These are phyloP conservation scores for Solanum chaucha DNA, from an alignment of 257 asterid species.

Conservation along the genomic window DNA sequence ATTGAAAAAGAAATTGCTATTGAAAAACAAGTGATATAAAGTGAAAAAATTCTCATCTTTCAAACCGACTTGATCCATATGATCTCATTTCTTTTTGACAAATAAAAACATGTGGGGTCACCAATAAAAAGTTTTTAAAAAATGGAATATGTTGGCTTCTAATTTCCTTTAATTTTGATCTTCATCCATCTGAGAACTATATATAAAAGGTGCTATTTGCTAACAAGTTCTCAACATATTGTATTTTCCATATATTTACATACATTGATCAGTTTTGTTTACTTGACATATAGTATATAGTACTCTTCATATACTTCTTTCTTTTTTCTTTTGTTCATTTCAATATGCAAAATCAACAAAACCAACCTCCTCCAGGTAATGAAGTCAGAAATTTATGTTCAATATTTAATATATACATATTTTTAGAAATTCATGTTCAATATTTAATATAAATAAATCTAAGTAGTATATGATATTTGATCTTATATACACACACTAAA, in stretches of 20 bases:
- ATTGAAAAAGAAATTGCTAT: not conserved
- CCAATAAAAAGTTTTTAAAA: not conserved
- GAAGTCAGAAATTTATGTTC: not conserved
- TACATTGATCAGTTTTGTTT: not conserved
- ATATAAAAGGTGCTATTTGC: not conserved
- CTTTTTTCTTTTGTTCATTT: not conserved
- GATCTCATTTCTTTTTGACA: not conserved
- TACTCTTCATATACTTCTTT: not conserved
- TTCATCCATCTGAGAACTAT: not conserved
- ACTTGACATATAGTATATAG: not conserved
- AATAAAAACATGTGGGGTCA: not conserved
- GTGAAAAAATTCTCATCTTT: not conserved
- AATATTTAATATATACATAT: not conserved
- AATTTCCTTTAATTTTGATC: not conserved
- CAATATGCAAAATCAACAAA: conserved; percentile 34
- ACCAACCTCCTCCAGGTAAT: conserved; percentile 34
- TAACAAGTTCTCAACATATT: not conserved
- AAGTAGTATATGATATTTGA: not conserved
- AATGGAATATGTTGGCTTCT: not conserved
- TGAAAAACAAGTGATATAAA: not conserved
- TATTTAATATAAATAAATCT: not conserved
- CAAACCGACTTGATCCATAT: not conserved
- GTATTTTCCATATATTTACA: not conserved
- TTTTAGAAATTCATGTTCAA: not conserved
- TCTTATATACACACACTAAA: not conserved